phyloP scores from a whole-genome alignment of 495 filamentous ascomycete genomes.

The Aspergillus olivimuriae region DNA sequence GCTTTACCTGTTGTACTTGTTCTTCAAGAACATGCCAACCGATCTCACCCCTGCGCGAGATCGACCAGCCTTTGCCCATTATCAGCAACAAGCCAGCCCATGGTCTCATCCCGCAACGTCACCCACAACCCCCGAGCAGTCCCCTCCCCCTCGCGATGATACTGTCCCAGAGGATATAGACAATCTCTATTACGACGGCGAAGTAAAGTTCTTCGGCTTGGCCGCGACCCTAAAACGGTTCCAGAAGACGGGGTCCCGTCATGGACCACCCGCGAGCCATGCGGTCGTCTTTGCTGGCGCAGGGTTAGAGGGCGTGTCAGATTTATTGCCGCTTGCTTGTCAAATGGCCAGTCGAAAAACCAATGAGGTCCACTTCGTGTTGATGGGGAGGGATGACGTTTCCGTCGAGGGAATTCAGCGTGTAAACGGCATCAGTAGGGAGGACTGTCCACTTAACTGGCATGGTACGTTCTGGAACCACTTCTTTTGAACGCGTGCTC shows the following conservation, averaged over 20 bases:
- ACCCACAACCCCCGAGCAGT: constrained; percentile 7
- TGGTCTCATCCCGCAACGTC: constrained; percentile 5
- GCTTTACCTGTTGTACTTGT: constrained; percentile 41
- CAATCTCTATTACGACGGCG: constrained; percentile 47
- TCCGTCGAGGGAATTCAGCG: constrained; percentile 43
- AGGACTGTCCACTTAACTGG: constrained; percentile 46
- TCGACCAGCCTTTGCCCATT: constrained; percentile 22
- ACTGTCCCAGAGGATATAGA: constrained; percentile 13
- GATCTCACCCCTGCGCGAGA: constrained; percentile 28
- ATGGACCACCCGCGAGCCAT: constrained; percentile 21
- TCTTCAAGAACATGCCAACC: constrained; percentile 50
- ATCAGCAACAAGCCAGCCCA: constrained; percentile 17
- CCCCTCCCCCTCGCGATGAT: constrained; percentile 16
- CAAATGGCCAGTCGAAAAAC: constrained; percentile 39
- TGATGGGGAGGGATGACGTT: constrained; percentile 50
- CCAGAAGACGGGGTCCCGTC: constrained; percentile 20
- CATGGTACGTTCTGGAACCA: constrained; percentile 35
- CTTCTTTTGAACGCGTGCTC: neutral
- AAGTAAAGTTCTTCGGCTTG: constrained; percentile 49
- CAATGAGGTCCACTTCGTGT: constrained; percentile 47
- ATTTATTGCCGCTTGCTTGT: constrained; percentile 49
- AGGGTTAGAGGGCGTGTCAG: constrained; percentile 43
- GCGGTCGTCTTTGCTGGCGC: constrained; percentile 47
- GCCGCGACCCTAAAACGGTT: constrained; percentile 41
- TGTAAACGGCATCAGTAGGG: constrained; percentile 40